Conservation (phyloP, 2,329 filamentous ascomycete species). For the Verticillium alfalfae region DNA sequence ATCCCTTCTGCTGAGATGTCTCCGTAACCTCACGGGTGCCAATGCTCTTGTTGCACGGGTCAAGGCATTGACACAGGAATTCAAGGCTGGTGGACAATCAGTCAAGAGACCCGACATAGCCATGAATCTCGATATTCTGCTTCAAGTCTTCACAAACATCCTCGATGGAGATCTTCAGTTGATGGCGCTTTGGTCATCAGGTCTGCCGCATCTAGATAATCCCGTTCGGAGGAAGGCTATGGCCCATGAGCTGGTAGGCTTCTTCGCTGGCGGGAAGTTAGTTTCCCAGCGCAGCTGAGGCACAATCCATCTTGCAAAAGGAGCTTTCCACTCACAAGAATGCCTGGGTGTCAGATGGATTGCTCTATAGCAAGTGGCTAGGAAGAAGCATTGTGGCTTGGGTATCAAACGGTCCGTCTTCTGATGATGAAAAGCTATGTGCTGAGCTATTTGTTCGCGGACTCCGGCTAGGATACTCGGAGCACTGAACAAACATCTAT, state of each 20-base stretch:
- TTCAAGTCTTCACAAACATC: conserved; percentile 37
- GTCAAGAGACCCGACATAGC: conserved; percentile 32
- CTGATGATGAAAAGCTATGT: conserved; percentile 29
- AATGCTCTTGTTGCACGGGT: conserved; percentile 72
- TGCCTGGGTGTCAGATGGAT: conserved; percentile 61
- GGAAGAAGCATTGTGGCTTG: conserved; percentile 54
- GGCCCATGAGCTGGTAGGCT: conserved; percentile 35
- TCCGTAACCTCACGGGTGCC: conserved; percentile 70
- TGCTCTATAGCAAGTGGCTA: conserved; percentile 66
- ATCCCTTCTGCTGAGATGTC: conserved; percentile 52
- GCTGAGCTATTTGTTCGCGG: conserved; percentile 50
- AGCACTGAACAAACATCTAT: conserved; percentile 31
- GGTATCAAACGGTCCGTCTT: conserved; percentile 19
- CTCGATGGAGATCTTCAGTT: conserved; percentile 31
- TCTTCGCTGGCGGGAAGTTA: conserved; percentile 44
- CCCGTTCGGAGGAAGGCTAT: conserved; percentile 23
- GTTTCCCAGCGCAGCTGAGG: conserved; percentile 50
- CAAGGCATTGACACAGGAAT: conserved; percentile 52
- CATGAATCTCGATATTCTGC: conserved; percentile 35
- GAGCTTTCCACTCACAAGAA: conserved; percentile 17
- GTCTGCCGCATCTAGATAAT: conserved; percentile 9
- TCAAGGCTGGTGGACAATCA: conserved; percentile 29
- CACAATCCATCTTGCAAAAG: conserved; percentile 40
- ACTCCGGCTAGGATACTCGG: conserved; percentile 67
- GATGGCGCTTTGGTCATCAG: conserved; percentile 28